phyloP scores from a whole-genome alignment of 2,329 filamentous ascomycete genomes.

The Xylariaceae sp. region DNA sequence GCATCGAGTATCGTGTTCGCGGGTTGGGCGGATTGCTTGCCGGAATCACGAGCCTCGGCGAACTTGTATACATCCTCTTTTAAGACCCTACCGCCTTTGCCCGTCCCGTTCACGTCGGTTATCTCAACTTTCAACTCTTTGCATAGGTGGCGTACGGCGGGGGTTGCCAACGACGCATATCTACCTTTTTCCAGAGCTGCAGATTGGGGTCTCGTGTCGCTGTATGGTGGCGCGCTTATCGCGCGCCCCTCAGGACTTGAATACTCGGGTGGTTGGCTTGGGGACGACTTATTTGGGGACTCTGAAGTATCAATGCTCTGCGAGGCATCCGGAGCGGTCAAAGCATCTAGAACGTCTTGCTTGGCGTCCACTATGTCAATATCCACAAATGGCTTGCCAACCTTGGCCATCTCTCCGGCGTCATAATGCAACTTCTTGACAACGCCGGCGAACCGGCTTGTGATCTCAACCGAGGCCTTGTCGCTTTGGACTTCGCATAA shows the following conservation, averaged over 20 bases:
- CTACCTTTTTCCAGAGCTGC: constrained; percentile 47
- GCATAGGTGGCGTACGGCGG: constrained; percentile 81
- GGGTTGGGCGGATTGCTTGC: constrained; percentile 21
- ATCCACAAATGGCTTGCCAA: constrained; percentile 89
- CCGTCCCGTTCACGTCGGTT: constrained; percentile 71
- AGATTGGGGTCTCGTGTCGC: constrained; percentile 15
- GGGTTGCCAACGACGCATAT: constrained; percentile 75
- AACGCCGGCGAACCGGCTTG: constrained; percentile 87
- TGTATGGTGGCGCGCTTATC: constrained; percentile 10
- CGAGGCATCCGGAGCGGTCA: constrained; percentile 34
- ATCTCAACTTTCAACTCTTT: constrained; percentile 78
- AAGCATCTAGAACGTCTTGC: constrained; percentile 49
- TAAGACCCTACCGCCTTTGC: constrained; percentile 81
- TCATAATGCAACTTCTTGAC: constrained; percentile 97
- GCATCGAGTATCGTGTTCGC: constrained; percentile 22
- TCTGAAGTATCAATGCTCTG: constrained; percentile 27
- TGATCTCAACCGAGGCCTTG: constrained; percentile 88
- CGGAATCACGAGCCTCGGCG: constrained; percentile 44
- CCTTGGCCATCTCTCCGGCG: constrained; percentile 90
- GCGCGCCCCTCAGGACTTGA: constrained; percentile 9
- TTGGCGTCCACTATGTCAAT: constrained; percentile 83
- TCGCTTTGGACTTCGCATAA: constrained; percentile 98
- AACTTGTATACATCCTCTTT: constrained; percentile 87
- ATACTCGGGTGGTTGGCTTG: constrained; percentile 20
- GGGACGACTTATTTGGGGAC: constrained; percentile 23